Evolutionary conservation across 768 basidiomycete species (phyloP).

Genomic region (Mycena galopus): DNA sequence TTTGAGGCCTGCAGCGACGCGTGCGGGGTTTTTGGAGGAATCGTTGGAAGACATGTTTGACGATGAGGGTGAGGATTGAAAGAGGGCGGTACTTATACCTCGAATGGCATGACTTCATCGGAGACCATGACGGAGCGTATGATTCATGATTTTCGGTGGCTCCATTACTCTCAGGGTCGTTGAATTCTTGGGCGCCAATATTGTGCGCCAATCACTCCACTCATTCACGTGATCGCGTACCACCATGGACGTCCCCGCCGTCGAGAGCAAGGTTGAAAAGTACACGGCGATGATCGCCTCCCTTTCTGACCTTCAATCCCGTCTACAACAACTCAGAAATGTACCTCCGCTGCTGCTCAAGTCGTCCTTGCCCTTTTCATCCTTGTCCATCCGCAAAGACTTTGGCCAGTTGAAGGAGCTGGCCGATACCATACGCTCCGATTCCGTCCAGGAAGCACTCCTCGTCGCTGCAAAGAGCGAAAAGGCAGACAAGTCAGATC

Average conservation of each 20-base stretch:
- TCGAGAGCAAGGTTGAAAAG: background rate
- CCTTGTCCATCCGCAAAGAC: slow-evolving; percentile 50
- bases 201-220: background rate
- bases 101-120: slow-evolving; percentile 12
- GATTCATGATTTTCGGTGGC: too few species aligned
- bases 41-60: slow-evolving; percentile 12
- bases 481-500: slow-evolving; percentile 61
- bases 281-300: slow-evolving; percentile 22
- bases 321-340: slow-evolving; percentile 31
- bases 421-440: slow-evolving; percentile 60
- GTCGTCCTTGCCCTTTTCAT: slow-evolving; percentile 36
- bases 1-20: slow-evolving; percentile 65
- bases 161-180: too few species aligned
- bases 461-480: slow-evolving; percentile 68
- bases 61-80: too few species aligned
- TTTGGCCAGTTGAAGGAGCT: slow-evolving; percentile 64
- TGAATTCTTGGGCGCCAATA: background rate
- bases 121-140: background rate
- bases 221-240: slow-evolving; percentile 26
- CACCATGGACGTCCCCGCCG: slow-evolving; percentile 19
- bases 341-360: slow-evolving; percentile 29
- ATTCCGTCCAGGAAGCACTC: slow-evolving; percentile 71
- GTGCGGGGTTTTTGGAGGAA: slow-evolving; percentile 50
- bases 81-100: background rate
- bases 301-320: slow-evolving; percentile 28